These are phyloP conservation scores for Piromyces finnis DNA, from an alignment of 192 early-diverging fungal species.

Conservation along the genomic window DNA sequence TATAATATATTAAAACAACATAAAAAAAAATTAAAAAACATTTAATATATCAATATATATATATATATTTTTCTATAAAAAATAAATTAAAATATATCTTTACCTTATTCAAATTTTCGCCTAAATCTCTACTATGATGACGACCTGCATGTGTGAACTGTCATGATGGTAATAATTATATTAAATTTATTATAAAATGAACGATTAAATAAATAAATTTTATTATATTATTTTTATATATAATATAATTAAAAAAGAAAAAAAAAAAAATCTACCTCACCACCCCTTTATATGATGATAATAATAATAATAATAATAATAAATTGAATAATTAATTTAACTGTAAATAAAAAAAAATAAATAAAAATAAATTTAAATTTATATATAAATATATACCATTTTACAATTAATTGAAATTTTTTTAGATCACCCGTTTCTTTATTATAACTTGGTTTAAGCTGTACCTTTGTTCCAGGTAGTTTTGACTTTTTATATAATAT, in stretches of 20 bases:
- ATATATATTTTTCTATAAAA: too few species aligned
- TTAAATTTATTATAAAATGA: neutral
- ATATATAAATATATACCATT: slow-evolving; percentile 46
- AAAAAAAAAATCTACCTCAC: slow-evolving; percentile 27
- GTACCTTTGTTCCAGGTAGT: slow-evolving; percentile 80
- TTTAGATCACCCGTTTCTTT: slow-evolving; percentile 17
- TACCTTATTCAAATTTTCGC: slow-evolving; percentile 67
- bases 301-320: too few species aligned
- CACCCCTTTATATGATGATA: slow-evolving; percentile 30
- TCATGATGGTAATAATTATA: neutral
- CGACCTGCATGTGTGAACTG: slow-evolving; percentile 80
- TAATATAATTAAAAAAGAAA: neutral
- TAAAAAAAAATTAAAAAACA: too few species aligned
- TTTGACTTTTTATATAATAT: slow-evolving; percentile 65
- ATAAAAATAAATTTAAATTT: too few species aligned
- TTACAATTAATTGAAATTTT: slow-evolving; percentile 79
- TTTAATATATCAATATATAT: too few species aligned
- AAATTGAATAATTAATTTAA: too few species aligned
- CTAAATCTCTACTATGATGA: slow-evolving; percentile 79
- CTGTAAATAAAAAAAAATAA: too few species aligned
- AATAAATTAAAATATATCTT: too few species aligned
- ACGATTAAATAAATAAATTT: too few species aligned
- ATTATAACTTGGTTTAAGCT: slow-evolving; percentile 60
- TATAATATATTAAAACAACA: too few species aligned
- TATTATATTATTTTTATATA: neutral